phyloP scores from a whole-genome alignment of 2,329 filamentous ascomycete genomes.

The Rhinocladiella mackenziei region DNA sequence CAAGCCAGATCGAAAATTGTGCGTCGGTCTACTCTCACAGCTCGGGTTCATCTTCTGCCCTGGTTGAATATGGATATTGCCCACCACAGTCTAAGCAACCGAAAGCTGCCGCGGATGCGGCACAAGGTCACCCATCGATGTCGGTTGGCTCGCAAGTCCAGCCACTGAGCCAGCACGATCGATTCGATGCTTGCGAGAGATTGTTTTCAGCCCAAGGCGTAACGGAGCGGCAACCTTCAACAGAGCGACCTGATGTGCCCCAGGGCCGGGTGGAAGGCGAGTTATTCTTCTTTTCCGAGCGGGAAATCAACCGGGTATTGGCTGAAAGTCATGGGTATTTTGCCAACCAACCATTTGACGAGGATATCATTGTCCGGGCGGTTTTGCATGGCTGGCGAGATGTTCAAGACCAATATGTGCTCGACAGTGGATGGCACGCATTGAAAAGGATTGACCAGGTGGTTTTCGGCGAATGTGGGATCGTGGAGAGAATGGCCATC shows the following conservation, averaged over 20 bases:
- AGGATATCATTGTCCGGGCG: constrained; percentile 19
- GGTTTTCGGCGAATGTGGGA: constrained; percentile 14
- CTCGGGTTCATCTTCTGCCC: constrained; percentile 10
- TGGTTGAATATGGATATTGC: constrained; percentile 3
- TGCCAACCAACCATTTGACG: constrained; percentile 14
- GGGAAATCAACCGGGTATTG: constrained; percentile 9
- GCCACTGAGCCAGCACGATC: constrained; percentile 4
- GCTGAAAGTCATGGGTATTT: constrained; percentile 5
- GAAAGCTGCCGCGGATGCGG: constrained; percentile 2
- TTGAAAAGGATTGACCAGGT: constrained; percentile 14
- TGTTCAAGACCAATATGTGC: constrained; percentile 17
- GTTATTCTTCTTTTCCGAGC: constrained; percentile 12
- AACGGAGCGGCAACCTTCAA: constrained; percentile 2
- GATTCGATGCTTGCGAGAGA: constrained; percentile 4
- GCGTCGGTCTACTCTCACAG: constrained; percentile 12
- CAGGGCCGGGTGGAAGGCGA: constrained; percentile 8
- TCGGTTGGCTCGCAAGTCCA: not conserved
- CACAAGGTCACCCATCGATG: not conserved
- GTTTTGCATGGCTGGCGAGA: constrained; percentile 20
- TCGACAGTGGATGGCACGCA: constrained; percentile 18
- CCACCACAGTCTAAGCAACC: constrained; percentile 9
- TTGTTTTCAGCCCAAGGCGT: not conserved
- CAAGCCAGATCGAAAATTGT: constrained; percentile 3
- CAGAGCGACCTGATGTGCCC: not conserved
- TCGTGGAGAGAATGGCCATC: constrained; percentile 16